Percentiles rank a stretch among this genome's conserved stretches.
Evolutionary conservation across 2,329 filamentous ascomycete genomes (phyloP).

Genomic region (Gaeumannomyces tritici): DNA sequence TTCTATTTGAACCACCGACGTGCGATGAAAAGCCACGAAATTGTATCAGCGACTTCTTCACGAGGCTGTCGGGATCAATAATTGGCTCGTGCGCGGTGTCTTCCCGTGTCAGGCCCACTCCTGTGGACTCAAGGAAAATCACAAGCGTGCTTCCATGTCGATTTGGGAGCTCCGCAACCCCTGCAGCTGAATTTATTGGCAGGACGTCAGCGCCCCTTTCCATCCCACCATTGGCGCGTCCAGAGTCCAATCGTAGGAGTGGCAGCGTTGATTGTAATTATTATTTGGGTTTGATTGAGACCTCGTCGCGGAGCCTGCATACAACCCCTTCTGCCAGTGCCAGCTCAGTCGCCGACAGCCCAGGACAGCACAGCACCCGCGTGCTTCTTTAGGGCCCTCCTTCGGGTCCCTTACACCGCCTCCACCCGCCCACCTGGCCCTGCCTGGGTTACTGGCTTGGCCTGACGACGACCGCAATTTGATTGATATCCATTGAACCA

Average conservation of each 20-base stretch:
- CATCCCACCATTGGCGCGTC: no score
- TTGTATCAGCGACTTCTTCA: neutral
- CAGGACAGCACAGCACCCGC: neutral
- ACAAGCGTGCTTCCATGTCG: neutral
- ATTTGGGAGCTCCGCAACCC: neutral
- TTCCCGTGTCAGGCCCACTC: neutral
- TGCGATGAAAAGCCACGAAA: no score
- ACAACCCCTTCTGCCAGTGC: neutral
- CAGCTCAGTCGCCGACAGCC: neutral
- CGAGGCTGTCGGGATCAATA: no score
- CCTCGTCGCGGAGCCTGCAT: neutral
- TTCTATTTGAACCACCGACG: no score
- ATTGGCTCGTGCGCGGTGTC: neutral
- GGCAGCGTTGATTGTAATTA: no score
- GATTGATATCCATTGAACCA: neutral
- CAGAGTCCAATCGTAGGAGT: neutral
- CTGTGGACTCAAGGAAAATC: neutral
- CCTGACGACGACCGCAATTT: neutral
- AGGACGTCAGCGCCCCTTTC: neutral
- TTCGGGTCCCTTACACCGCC: neutral
- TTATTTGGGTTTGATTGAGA: neutral
- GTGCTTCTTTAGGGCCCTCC: neutral
- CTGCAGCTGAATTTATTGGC: neutral
- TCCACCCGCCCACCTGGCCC: neutral
- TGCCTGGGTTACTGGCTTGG: neutral